phyloP scores from a whole-genome alignment of 768 basidiomycete genomes.

The Pleurotus eryngii region DNA sequence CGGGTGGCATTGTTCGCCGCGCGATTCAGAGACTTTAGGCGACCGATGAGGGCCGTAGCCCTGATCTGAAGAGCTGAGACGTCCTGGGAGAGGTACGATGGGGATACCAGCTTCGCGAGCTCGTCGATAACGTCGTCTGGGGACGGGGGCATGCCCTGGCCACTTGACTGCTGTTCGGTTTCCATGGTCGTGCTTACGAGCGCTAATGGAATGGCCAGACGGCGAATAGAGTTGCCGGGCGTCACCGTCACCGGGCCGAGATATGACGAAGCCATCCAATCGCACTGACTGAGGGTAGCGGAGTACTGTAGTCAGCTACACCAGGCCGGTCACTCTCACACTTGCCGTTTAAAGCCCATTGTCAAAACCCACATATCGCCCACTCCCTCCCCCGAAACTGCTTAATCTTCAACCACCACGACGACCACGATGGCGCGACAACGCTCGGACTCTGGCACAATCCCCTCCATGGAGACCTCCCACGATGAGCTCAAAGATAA shows the following conservation, averaged over 20 bases:
- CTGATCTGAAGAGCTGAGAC: slow-evolving; percentile 54
- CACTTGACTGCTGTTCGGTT: slow-evolving; percentile 17
- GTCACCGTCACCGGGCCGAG: slow-evolving; percentile 1
- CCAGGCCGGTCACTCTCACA: slow-evolving; percentile 7
- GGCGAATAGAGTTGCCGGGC: slow-evolving; percentile 1
- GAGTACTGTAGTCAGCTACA: slow-evolving; percentile 7
- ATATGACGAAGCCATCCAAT: slow-evolving; percentile 10
- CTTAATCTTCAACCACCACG: slow-evolving; percentile 6
- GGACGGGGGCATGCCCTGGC: slow-evolving; percentile 25
- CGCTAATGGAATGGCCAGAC: slow-evolving; percentile 3
- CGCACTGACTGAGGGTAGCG: too few species aligned
- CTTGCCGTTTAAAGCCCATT: slow-evolving; percentile 9
- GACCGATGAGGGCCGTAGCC: slow-evolving; percentile 73
- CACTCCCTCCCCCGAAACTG: slow-evolving; percentile 4
- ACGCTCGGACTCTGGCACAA: slow-evolving; percentile 72
- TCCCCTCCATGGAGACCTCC: slow-evolving; percentile 83
- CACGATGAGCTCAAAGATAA: slow-evolving; percentile 79
- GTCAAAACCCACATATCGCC: slow-evolving; percentile 8
- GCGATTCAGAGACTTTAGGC: slow-evolving; percentile 77
- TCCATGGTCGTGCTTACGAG: slow-evolving; percentile 13
- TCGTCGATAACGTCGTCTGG: slow-evolving; percentile 55
- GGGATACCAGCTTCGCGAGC: slow-evolving; percentile 61
- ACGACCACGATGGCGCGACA: slow-evolving; percentile 37
- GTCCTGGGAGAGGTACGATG: slow-evolving; percentile 40
- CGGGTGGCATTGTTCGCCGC: slow-evolving; percentile 70